A percentile compares a stretch with the other conserved stretches of the same genome.
Evolutionary conservation across 352 stramenopile genomes (phyloP).

Genomic region (Albugo candida): DNA sequence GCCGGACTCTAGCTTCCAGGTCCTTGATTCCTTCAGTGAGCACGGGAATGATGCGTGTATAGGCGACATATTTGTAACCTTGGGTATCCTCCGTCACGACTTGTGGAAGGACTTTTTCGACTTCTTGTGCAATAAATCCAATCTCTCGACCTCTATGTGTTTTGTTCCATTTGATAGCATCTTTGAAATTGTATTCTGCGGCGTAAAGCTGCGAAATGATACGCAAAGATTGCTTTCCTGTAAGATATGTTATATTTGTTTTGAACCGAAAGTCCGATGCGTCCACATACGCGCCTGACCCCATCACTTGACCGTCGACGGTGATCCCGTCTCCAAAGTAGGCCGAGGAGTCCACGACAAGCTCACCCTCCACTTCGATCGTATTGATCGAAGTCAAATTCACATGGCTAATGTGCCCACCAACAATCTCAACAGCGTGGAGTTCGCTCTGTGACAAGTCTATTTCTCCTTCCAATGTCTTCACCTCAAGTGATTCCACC

Average conservation of each 20-base stretch:
- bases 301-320: constrained; percentile 78
- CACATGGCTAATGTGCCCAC: constrained; percentile 53
- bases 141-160: constrained; percentile 32
- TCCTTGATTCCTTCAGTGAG: constrained; percentile 64
- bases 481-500: constrained; percentile 22
- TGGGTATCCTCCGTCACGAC: constrained; percentile 42
- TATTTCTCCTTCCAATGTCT: constrained; percentile 41
- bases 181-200: constrained; percentile 41
- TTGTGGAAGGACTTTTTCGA: constrained; percentile 60
- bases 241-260: constrained; percentile 27
- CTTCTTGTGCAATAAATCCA: constrained; percentile 79
- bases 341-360: constrained; percentile 66
- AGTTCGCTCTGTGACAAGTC: constrained; percentile 60
- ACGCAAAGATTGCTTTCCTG: constrained; percentile 14
- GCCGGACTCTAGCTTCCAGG: background rate
- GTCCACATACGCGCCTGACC: constrained; percentile 80
- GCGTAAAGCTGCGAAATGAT: constrained; percentile 32
- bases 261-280: constrained; percentile 83
- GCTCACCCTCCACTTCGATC: constrained; percentile 52
- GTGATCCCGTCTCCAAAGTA: constrained; percentile 72
- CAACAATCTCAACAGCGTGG: constrained; percentile 41
- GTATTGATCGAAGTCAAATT: constrained; percentile 52
- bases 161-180: constrained; percentile 20
- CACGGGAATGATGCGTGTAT: constrained; percentile 55
- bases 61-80: constrained; percentile 80